Evolutionary conservation across 805 yeast genomes (phyloP), one percentile per base, ranked within the genome.

Genomic region (Ogataea zsoltii): DNA sequence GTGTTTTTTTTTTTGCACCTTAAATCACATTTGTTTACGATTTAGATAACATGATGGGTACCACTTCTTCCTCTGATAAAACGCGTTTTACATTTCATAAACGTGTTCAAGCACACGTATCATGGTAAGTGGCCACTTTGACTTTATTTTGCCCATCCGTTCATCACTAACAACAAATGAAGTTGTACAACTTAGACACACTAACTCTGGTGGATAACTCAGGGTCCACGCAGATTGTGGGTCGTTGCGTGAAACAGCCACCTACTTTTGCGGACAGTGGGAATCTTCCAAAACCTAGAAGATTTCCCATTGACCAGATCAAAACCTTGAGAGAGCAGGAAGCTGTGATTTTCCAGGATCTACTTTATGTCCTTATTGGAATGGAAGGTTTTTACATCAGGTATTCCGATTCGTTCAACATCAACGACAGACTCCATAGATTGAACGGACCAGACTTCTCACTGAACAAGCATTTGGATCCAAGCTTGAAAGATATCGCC

Each of bases 361-460:
- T 90, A 9, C 56, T 89, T 16, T 76, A 75, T 54, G 83, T 87
- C 1, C 61, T 94, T 12, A 54, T 82, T 26, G 95, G 95, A 0
- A 65, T 75, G 21, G 96, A 90, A 62, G 97, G 97, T 0, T 71
- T 73, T 16, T 88, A 85, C 58, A 79, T 92, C 29, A 70, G 90
- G 35, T 88, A 76, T 59, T 75, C 83, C 26, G 85, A 80, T 34
- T 70, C 73, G 16, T 88, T 78, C 57, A 78, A 80, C 55, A 81
- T 82, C 0, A 46, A 49, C 0, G 60, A 65, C 28, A 41, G 57
- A 9, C 68, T 65, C 12, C 70, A 74, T 28, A 62, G 76, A 35
- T 65, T 84, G 3, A 62, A 61, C 12, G 96, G 95, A 0, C 95
- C 96, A 1, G 92, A 85, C 48, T 90, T 76, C 63, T 75, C 80